These are phyloP conservation scores for Diversispora epigaea DNA, from an alignment of 192 early-diverging fungal species.

Conservation along the genomic window DNA sequence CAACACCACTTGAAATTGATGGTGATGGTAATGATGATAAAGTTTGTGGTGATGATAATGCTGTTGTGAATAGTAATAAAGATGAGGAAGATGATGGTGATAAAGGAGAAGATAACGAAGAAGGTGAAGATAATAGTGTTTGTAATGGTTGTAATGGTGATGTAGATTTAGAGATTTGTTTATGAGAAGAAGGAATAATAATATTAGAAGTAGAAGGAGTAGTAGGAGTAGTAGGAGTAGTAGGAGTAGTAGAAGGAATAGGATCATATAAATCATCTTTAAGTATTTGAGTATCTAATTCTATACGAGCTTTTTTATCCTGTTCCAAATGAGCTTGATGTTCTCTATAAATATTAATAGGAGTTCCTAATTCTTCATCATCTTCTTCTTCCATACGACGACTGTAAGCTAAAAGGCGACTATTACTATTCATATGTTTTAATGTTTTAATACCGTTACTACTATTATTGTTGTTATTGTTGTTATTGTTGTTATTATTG, in stretches of 20 bases:
- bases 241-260: not conserved
- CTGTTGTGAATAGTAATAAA: not conserved
- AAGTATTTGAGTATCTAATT: conserved; percentile 10
- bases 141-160: too few species aligned
- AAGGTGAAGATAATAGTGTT: too few species aligned
- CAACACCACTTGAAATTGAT: not conserved
- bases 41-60: not conserved
- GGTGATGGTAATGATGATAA: not conserved
- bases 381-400: not conserved
- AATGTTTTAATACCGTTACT: not conserved
- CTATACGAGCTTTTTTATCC: conserved; percentile 14
- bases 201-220: too few species aligned
- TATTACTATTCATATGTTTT: not conserved
- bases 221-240: not conserved
- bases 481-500: too few species aligned
- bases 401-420: not conserved
- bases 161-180: too few species aligned
- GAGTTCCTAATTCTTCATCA: conserved; percentile 2
- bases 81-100: too few species aligned
- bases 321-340: conserved; percentile 14
- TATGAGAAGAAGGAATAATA: too few species aligned
- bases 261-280: conserved; percentile 21
- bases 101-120: too few species aligned
- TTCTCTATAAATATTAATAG: conserved; percentile 7
- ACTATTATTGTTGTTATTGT: not conserved